phyloP scores from a whole-genome alignment of 352 stramenopile species.

The Phytophthora cryptogea region DNA sequence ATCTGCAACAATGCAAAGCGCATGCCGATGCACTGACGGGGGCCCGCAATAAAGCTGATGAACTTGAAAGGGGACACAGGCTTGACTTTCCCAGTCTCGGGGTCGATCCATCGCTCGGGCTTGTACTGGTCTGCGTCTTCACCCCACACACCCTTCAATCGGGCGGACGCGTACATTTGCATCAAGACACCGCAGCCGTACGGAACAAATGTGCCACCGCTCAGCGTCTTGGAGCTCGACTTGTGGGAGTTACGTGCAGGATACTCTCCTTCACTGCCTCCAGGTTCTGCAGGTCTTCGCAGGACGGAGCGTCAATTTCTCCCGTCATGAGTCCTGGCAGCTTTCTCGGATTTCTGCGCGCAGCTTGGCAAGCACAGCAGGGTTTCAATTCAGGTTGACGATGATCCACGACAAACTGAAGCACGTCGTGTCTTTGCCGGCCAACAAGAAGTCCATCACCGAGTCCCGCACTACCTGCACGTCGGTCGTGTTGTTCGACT shows the following conservation, averaged over 20 bases:
- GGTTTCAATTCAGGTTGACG: conserved; percentile 49
- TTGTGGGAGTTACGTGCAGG: conserved; percentile 48
- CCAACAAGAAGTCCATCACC: conserved; percentile 68
- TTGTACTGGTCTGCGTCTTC: conserved; percentile 40
- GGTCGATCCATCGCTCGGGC: conserved; percentile 61
- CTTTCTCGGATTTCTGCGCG: conserved; percentile 28
- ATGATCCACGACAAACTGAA: conserved; percentile 53
- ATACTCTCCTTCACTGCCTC: conserved; percentile 71
- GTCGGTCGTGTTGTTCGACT: conserved; percentile 34
- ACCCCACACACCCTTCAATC: conserved; percentile 52
- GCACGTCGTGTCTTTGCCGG: conserved; percentile 70
- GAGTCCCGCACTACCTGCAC: conserved; percentile 50
- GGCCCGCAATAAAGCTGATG: conserved; percentile 49
- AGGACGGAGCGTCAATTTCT: conserved; percentile 26
- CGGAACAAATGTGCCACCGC: conserved; percentile 53
- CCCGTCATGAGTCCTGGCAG: conserved; percentile 29
- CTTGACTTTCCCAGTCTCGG: conserved; percentile 32
- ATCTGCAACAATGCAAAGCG: conserved; percentile 47
- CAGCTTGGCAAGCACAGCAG: conserved; percentile 38
- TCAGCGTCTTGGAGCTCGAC: conserved; percentile 44
- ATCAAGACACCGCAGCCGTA: conserved; percentile 51
- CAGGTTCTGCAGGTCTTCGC: conserved; percentile 55
- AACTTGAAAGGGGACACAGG: conserved; percentile 53
- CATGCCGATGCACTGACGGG: conserved; percentile 59
- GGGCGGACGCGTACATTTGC: conserved; percentile 47